Base-by-base conservation (phyloP, 371 early-diverging fungal genomes). In the Mucor ambiguus region DNA sequence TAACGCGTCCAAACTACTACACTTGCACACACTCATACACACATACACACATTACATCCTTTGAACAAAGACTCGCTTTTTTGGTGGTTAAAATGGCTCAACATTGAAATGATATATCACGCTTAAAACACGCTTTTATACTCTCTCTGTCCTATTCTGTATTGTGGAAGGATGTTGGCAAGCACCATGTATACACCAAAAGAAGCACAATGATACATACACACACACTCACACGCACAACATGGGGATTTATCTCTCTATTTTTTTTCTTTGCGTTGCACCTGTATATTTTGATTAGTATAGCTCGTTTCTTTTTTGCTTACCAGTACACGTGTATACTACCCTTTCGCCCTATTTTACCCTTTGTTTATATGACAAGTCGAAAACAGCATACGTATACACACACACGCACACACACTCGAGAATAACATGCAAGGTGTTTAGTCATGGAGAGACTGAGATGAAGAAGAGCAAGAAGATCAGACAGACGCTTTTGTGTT, bases 381-480 rank as follows among this genome's bases (percentile, higher is more conserved):
- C 41, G 41, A 14, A 18, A 14, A 41, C 41, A 41, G 41, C 41
- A 41, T 18, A 41, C 41, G 41, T 41, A 41, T 0, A 24, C 49
- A 33, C 10, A 56, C 26, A 54, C 28, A 54, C 24, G 7, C 54
- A 41, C 18, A 41, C 41, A 18, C 41, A 1, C 41, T 41, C 18
- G 41, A 11, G 41, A 41, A 41, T 18, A 18, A 41, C 41, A 41
- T 26, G 28, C 14, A 26, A 52, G 26, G 52, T 28, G 26, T 18
- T 14, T 16, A 26, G 52, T 52, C 22, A 24, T 52, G 52, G 52
- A 52, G 52, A 52, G 52, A 28, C 24, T 28, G 52, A 52, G 52
- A 52, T 26, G 52, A 52, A 52, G 52, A 52, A 26, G 14, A 52
- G 52, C 24, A 52, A 52, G 52, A 52, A 52, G 52, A 52, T 52